phyloP scores from a whole-genome alignment of 768 basidiomycete genomes.

The Pleurotus cornucopiae region DNA sequence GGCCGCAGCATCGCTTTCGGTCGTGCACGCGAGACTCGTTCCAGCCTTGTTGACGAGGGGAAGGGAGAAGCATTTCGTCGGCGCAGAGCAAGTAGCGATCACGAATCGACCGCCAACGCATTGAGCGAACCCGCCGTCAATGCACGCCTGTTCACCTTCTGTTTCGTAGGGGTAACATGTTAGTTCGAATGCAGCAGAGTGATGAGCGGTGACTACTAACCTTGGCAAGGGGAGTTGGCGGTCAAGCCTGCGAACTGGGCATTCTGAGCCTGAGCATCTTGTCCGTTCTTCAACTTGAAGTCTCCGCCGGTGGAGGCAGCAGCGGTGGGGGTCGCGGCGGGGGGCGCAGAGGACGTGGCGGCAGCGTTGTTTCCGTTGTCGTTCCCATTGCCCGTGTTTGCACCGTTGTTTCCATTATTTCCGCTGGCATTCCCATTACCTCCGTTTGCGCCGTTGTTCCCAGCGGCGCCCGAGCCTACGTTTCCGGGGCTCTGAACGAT shows the following conservation, averaged over 20 bases:
- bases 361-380: slow-evolving; percentile 16
- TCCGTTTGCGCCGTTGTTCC: slow-evolving; percentile 9
- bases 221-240: slow-evolving; percentile 39
- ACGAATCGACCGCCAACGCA: slow-evolving; percentile 47
- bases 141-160: slow-evolving; percentile 42
- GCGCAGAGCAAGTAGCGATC: slow-evolving; percentile 30
- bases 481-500: slow-evolving; percentile 31
- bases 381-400: slow-evolving; percentile 12
- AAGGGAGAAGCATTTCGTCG: slow-evolving; percentile 41
- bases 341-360: slow-evolving; percentile 12
- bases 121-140: slow-evolving; percentile 43
- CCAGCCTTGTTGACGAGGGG: slow-evolving; percentile 52
- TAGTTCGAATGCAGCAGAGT: slow-evolving; percentile 6
- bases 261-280: slow-evolving; percentile 48
- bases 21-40: slow-evolving; percentile 47
- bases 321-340: slow-evolving; percentile 8
- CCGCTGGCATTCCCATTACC: slow-evolving; percentile 5
- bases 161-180: slow-evolving; percentile 23
- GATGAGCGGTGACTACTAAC: slow-evolving; percentile 13
- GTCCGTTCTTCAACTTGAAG: slow-evolving; percentile 41
- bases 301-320: slow-evolving; percentile 14
- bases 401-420: slow-evolving; percentile 14
- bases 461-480: slow-evolving; percentile 6
- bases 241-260: slow-evolving; percentile 46
- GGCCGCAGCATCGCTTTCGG: slow-evolving; percentile 7